Base-by-base conservation (phyloP, 2,329 filamentous ascomycete genomes). In the Immersiporthe knoxdaviesiana region DNA sequence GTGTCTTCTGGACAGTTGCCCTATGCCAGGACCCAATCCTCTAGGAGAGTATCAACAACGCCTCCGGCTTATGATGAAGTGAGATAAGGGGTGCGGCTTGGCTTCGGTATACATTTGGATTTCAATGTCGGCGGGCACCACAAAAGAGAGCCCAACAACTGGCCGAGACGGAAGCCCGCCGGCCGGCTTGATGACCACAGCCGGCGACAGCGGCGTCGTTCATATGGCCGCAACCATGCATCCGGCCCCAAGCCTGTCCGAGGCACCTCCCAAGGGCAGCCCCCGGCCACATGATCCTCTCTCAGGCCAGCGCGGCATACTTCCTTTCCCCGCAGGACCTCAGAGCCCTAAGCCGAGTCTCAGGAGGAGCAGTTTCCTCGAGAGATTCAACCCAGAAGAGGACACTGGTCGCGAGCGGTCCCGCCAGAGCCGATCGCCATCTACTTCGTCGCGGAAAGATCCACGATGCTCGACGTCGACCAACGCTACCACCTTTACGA, bases 381-480 rank as follows among this genome's bases (percentile, higher is more conserved):
- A 61, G 12, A 39, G 12, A 5, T 56, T 30, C 27, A 47, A 30
- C 8, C 21, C 56, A 35, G 63, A 41, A 3, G 52, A 56, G 11
- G 44, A 54, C 52, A 27, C 41, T 41, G 10, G 14, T 35, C 63
- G 41, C 30, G 27, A 56, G 21, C 52, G 27, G 21, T 21, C 10
- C 71, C 72, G 18, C 60, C 71, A 30, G 66, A 68, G 41, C 71
- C 73, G 32, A 65, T 74, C 75, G 41, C 70, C 74, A 12, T 78
- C 78, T 24, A 76, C 78, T 65, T 78, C 77, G 14, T 67, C 75
- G 72, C 75, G 82, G 72, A 85, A 86, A 75, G 84, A 87, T 74
- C 86, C 85, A 47, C 80, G 77, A 71, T 86, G 85, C 69, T 87
- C 85, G 66, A 83, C 83, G 71, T 85, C 85, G 69, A 86, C 85